A percentile compares a stretch with the other conserved stretches of the same genome.
These are phyloP conservation scores for Ziziphus jujuba DNA, from an alignment of 306 rosid species.

Conservation along the genomic window DNA sequence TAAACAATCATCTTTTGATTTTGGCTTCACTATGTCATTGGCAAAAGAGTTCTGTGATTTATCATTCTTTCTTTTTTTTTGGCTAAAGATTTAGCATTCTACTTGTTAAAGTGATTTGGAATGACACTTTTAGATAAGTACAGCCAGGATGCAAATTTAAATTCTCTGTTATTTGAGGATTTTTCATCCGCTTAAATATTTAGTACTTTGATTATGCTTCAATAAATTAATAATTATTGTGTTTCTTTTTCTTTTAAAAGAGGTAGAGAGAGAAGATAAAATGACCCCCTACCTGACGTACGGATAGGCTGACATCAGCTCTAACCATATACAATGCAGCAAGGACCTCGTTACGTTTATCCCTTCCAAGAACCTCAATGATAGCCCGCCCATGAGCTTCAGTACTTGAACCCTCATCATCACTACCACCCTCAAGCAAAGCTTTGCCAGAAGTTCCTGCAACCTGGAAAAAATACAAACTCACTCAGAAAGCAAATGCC, in stretches of 20 bases:
- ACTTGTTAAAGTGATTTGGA: too few species aligned
- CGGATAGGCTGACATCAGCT: conserved; percentile 92
- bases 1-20: too few species aligned
- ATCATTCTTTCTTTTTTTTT: too few species aligned
- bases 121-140: too few species aligned
- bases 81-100: too few species aligned
- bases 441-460: conserved; percentile 99
- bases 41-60: too few species aligned
- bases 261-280: too few species aligned
- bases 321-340: conserved; percentile 98
- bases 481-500: neutral
- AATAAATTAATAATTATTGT: neutral
- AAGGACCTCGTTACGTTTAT: conserved; percentile 88
- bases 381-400: conserved; percentile 99
- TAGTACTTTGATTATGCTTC: neutral
- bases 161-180: too few species aligned
- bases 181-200: too few species aligned
- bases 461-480: conserved; percentile 54
- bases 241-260: too few species aligned
- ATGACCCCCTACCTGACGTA: conserved; percentile 76
- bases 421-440: conserved; percentile 98
- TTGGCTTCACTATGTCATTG: too few species aligned
- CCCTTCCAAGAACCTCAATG: conserved; percentile 87
- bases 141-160: too few species aligned
- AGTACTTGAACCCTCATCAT: conserved; percentile 98